A percentile compares a stretch with the other conserved stretches of the same genome.
phyloP scores from a whole-genome alignment of 192 early-diverging fungal species.

The Phlyctochytrium planicorne region DNA sequence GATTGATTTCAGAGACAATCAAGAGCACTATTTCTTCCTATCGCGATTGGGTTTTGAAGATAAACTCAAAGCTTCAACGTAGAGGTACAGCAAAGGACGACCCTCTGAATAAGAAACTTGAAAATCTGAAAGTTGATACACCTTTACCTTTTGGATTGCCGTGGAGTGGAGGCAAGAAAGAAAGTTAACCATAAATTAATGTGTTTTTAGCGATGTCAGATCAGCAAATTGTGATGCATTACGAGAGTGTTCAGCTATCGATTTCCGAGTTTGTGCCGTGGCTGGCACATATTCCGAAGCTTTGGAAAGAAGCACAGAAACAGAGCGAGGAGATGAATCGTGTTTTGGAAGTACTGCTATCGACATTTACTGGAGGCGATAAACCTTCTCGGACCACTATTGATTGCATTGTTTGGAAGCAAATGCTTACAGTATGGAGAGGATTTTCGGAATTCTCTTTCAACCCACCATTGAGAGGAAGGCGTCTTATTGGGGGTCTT shows the following conservation, averaged over 20 bases:
- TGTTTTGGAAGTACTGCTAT: slow-evolving; percentile 16
- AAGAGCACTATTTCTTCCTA: slow-evolving; percentile 16
- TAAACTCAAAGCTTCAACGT: slow-evolving; percentile 11
- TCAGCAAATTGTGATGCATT: slow-evolving; percentile 44
- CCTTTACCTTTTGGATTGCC: slow-evolving; percentile 33
- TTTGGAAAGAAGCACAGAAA: slow-evolving; percentile 12
- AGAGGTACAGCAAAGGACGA: too few species aligned
- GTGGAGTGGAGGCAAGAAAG: slow-evolving; percentile 19
- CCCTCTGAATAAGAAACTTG: neutral
- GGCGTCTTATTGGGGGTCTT: slow-evolving; percentile 35
- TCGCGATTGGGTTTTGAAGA: slow-evolving; percentile 34
- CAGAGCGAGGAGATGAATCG: slow-evolving; percentile 2
- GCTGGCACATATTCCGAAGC: slow-evolving; percentile 7
- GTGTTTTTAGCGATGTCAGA: neutral
- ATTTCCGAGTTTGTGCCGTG: slow-evolving; percentile 51
- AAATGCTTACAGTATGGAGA: slow-evolving; percentile 31
- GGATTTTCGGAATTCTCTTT: slow-evolving; percentile 36
- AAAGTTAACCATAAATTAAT: neutral
- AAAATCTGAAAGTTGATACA: slow-evolving; percentile 19
- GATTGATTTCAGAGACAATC: slow-evolving; percentile 23
- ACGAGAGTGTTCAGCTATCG: slow-evolving; percentile 31
- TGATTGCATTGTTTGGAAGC: slow-evolving; percentile 49
- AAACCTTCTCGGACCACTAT: slow-evolving; percentile 17
- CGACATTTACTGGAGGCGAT: slow-evolving; percentile 9
- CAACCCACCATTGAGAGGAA: slow-evolving; percentile 26